phyloP scores from a whole-genome alignment of 108 stramenopile genomes.

The Schizochytrium sp. region DNA sequence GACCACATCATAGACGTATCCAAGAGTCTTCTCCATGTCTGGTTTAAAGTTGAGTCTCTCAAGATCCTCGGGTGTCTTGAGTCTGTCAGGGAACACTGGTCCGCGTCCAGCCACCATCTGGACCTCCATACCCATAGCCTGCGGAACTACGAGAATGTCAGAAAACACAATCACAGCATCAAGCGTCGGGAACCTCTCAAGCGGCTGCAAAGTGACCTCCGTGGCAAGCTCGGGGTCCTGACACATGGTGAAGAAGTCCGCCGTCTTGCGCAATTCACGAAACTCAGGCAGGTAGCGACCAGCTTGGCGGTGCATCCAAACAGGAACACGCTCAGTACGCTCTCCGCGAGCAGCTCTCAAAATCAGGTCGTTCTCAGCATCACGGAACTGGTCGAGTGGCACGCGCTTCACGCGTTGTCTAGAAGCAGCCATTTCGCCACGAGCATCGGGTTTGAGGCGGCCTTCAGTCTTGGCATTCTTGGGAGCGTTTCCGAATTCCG shows the following conservation, averaged over 20 bases:
- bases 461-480: conserved; percentile 8
- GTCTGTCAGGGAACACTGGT: conserved; percentile 83
- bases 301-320: conserved; percentile 99
- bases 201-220: conserved; percentile 92
- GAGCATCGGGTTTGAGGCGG: conserved; percentile 19
- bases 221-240: conserved; percentile 94
- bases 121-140: conserved; percentile 95
- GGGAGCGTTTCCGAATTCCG: conserved; percentile 1
- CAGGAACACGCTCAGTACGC: conserved; percentile 89
- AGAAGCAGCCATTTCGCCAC: conserved; percentile 32
- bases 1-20: conserved; percentile 80
- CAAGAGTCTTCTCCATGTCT: background rate
- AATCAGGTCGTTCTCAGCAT: conserved; percentile 82
- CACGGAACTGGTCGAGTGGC: conserved; percentile 2
- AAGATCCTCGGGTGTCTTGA: conserved; percentile 61
- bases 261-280: conserved; percentile 91
- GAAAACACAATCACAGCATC: conserved; percentile 99
- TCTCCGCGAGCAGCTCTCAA: conserved; percentile 95
- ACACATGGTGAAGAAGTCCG: conserved; percentile 87
- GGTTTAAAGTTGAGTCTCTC: background rate
- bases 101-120: conserved; percentile 93
- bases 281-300: conserved; percentile 96
- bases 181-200: conserved; percentile 84
- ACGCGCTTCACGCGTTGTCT: conserved; percentile 26
- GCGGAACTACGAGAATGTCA: conserved; percentile 96